A percentile compares a stretch with the other conserved stretches of the same genome.
phyloP scores from a whole-genome alignment of 2,329 filamentous ascomycete genomes.

The Westerdykella ornata region DNA sequence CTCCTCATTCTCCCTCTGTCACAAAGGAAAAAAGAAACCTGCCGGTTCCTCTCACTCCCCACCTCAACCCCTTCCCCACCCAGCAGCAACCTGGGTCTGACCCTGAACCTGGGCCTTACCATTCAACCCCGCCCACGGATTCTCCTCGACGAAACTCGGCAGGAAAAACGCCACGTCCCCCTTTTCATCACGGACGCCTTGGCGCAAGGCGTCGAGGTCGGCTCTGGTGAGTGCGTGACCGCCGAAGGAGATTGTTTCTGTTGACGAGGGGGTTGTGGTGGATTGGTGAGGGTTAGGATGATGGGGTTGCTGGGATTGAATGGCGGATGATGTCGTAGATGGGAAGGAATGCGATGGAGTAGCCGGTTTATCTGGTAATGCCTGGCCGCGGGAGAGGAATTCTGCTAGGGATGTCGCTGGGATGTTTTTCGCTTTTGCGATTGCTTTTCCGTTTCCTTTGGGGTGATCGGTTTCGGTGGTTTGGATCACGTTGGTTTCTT shows the following conservation, averaged over 20 bases:
- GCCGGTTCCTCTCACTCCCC: not conserved
- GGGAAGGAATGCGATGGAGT: too few relatives aligned
- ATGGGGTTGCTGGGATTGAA: not conserved
- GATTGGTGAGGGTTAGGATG: too few relatives aligned
- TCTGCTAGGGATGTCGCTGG: conserved; percentile 23
- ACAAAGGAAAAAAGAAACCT: too few relatives aligned
- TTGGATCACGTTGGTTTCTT: not conserved
- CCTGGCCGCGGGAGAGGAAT: conserved; percentile 27
- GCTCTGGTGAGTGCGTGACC: conserved; percentile 20
- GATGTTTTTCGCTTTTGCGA: conserved; percentile 9
- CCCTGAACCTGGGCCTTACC: too few relatives aligned
- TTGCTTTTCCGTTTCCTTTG: conserved; percentile 1
- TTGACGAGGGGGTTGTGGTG: conserved; percentile 4
- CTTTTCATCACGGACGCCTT: conserved; percentile 40
- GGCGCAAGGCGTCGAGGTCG: conserved; percentile 34
- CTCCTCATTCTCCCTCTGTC: too few relatives aligned
- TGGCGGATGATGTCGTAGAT: too few relatives aligned
- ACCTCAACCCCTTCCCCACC: not conserved
- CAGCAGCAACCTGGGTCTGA: not conserved
- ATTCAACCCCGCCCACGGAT: conserved; percentile 56
- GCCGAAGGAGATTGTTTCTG: conserved; percentile 24
- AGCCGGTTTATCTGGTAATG: conserved; percentile 16
- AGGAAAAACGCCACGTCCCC: conserved; percentile 67
- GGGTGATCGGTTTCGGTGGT: not conserved
- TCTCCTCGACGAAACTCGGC: conserved; percentile 59